phyloP scores from a whole-genome alignment of 2,329 filamentous ascomycete genomes.

The Tricladium varicosporioides region DNA sequence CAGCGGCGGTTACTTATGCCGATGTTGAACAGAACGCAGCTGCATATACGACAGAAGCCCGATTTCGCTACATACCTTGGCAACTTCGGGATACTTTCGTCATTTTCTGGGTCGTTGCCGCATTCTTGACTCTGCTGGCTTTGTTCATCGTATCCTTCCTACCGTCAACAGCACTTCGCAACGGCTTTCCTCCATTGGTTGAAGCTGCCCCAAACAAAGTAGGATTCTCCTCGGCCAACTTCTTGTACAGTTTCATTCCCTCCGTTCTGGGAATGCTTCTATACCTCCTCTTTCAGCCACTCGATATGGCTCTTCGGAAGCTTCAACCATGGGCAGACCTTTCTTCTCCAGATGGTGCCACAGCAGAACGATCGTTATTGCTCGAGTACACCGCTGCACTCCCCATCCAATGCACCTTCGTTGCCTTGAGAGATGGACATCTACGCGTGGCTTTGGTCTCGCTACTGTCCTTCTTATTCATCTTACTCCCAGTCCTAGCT shows the following conservation, averaged over 20 bases:
- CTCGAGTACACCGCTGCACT: constrained; percentile 66
- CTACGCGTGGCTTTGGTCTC: constrained; percentile 63
- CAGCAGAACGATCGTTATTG: constrained; percentile 62
- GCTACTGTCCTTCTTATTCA: constrained; percentile 55
- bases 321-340: constrained; percentile 70
- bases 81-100: constrained; percentile 67
- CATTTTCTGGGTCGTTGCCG: constrained; percentile 61
- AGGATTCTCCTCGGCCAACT: constrained; percentile 84
- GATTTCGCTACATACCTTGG: constrained; percentile 73
- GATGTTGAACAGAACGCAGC: constrained; percentile 26
- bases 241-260: constrained; percentile 78
- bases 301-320: constrained; percentile 64
- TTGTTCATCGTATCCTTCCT: constrained; percentile 79
- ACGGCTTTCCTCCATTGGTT: constrained; percentile 71
- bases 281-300: constrained; percentile 63
- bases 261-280: constrained; percentile 64
- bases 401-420: constrained; percentile 57
- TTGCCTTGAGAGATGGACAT: constrained; percentile 57
- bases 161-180: constrained; percentile 59
- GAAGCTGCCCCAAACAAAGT: constrained; percentile 54
- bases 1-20: constrained; percentile 1
- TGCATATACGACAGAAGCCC: constrained; percentile 38
- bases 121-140: constrained; percentile 61
- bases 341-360: constrained; percentile 52
- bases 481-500: constrained; percentile 63